Conservation (phyloP, 2,329 filamentous ascomycete species). For the Cercospora beticola region DNA sequence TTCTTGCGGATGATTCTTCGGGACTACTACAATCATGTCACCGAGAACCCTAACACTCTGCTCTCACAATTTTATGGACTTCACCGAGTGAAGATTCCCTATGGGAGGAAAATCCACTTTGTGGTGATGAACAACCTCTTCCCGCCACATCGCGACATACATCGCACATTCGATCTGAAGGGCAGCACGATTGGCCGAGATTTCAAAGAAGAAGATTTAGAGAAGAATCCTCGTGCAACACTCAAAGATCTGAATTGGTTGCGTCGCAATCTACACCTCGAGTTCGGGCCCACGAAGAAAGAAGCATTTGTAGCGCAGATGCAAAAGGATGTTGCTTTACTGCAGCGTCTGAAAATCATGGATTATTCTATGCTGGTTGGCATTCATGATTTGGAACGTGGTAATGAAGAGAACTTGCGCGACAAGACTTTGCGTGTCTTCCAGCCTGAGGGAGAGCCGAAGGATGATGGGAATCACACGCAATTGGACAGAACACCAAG, state of each 20-base stretch:
- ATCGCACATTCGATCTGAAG: conserved; percentile 95
- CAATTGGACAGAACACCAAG: conserved; percentile 81
- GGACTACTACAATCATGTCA: conserved; percentile 92
- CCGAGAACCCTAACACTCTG: conserved; percentile 90
- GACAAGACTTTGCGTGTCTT: conserved; percentile 92
- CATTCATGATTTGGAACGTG: conserved; percentile 84
- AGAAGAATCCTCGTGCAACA: conserved; percentile 85
- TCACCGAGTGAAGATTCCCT: conserved; percentile 96
- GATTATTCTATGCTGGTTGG: conserved; percentile 95
- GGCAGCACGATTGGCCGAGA: conserved; percentile 93
- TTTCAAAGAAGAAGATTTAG: conserved; percentile 82
- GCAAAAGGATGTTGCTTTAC: conserved; percentile 76
- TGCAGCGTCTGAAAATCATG: conserved; percentile 94
- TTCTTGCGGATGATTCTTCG: conserved; percentile 79
- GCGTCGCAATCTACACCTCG: conserved; percentile 76
- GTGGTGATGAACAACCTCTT: conserved; percentile 99
- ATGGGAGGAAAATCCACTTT: conserved; percentile 97
- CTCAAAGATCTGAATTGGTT: conserved; percentile 98
- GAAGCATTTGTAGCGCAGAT: conserved; percentile 85
- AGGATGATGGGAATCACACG: conserved; percentile 38
- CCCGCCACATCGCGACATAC: conserved; percentile 93
- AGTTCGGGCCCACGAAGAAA: conserved; percentile 87
- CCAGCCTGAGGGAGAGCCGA: conserved; percentile 72
- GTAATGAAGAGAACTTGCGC: conserved; percentile 91
- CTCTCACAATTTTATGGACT: conserved; percentile 97